These are phyloP conservation scores for Trametes cubensis DNA, from an alignment of 768 basidiomycete species.

Conservation along the genomic window DNA sequence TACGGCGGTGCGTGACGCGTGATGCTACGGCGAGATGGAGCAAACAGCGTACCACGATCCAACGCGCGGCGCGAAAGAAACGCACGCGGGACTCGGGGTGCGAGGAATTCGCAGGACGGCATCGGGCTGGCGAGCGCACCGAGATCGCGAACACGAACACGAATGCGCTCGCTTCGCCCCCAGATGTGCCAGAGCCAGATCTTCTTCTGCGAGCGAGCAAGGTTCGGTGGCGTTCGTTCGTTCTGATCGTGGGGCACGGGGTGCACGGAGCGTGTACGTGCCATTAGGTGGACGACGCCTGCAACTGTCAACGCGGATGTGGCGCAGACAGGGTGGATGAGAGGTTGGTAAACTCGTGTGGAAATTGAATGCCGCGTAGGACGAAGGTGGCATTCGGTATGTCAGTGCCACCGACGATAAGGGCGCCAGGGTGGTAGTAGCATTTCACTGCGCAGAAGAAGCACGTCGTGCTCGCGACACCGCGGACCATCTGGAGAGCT, in stretches of 20 bases:
- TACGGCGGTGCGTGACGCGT: constrained; percentile 14
- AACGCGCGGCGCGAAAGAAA: background rate
- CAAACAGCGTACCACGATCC: background rate
- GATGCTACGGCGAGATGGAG: constrained; percentile 11
- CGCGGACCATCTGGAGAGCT: background rate
- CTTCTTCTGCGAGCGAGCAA: background rate
- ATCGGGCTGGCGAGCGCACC: background rate
- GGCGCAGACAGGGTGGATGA: constrained; percentile 2
- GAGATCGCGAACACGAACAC: constrained; percentile 14
- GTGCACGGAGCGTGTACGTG: background rate
- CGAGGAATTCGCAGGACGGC: background rate
- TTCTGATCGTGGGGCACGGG: constrained; percentile 1
- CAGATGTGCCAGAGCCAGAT: constrained; percentile 16
- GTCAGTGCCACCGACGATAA: constrained; percentile 1
- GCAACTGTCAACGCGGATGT: background rate
- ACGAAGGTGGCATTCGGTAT: background rate
- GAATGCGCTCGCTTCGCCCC: constrained; percentile 8
- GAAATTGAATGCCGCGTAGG: background rate
- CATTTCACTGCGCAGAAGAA: background rate
- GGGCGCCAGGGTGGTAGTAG: background rate
- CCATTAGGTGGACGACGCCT: background rate
- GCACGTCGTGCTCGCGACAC: background rate
- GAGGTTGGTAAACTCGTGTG: constrained; percentile 2
- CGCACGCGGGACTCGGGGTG: background rate
- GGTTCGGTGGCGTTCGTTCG: constrained; percentile 9